Conservation (phyloP, 257 asterid species). For the Solanum etuberosum region DNA sequence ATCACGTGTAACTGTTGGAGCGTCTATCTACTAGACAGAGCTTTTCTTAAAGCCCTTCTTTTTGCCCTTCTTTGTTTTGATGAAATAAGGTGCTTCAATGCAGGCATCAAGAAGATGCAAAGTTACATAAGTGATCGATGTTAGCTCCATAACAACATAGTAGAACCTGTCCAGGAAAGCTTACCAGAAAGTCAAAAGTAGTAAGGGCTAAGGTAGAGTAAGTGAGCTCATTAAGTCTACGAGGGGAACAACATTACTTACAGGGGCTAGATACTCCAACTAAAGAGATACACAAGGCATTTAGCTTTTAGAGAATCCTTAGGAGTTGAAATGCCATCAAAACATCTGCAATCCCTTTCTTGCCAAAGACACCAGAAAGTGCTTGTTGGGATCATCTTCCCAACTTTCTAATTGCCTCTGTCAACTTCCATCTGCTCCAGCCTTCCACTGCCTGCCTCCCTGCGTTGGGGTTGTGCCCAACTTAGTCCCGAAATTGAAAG, state of each 20-base stretch:
- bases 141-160: not conserved
- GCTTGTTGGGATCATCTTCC: not conserved
- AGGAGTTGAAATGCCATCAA: not conserved
- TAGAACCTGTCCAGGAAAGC: not conserved
- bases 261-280: not conserved
- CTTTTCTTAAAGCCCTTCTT: not conserved
- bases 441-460: not conserved
- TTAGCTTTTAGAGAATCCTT: not conserved
- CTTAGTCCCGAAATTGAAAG: not conserved
- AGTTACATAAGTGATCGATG: not conserved
- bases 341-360: not conserved
- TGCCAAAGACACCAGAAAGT: not conserved
- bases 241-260: not conserved
- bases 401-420: not conserved
- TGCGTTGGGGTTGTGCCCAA: not conserved
- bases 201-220: not conserved
- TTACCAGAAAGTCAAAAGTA: not conserved
- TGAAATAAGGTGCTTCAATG: not conserved
- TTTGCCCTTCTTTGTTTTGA: not conserved
- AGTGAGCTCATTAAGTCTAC: not conserved
- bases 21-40: not conserved
- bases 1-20: not conserved
- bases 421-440: not conserved
- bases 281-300: not conserved
- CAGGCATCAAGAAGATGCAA: not conserved